phyloP scores from a whole-genome alignment of 2,329 filamentous ascomycete species.

The Thelonectria discophora region DNA sequence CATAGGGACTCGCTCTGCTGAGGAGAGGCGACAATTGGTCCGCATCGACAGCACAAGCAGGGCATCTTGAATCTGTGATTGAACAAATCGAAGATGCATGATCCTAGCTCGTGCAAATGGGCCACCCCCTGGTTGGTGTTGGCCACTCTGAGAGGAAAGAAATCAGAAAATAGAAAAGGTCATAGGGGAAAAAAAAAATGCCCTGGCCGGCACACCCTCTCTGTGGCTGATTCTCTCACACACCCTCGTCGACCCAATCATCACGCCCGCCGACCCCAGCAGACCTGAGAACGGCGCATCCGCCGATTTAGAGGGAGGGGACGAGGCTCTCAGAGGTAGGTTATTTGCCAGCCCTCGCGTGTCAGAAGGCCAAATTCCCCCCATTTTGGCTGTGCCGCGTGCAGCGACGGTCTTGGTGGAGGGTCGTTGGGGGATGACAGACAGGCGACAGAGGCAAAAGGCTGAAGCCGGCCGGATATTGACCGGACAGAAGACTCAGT shows the following conservation, averaged over 20 bases:
- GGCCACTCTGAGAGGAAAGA: slow-evolving; percentile 9
- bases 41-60: slow-evolving; percentile 31
- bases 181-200: slow-evolving; percentile 16
- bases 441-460: slow-evolving; percentile 4
- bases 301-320: slow-evolving; percentile 6
- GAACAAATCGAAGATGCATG: slow-evolving; percentile 40
- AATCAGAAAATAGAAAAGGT: slow-evolving; percentile 4
- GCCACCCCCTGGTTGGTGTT: slow-evolving; percentile 29
- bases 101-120: slow-evolving; percentile 38
- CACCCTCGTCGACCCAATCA: slow-evolving; percentile 9
- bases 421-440: slow-evolving; percentile 15
- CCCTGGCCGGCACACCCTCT: slow-evolving; percentile 21
- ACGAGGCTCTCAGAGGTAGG: slow-evolving; percentile 21
- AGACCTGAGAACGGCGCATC: slow-evolving; percentile 31
- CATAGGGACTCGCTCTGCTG: slow-evolving; percentile 24
- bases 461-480: slow-evolving; percentile 31
- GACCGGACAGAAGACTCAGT: slow-evolving; percentile 24
- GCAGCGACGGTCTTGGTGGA: slow-evolving; percentile 16
- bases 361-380: slow-evolving; percentile 19
- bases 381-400: slow-evolving; percentile 14
- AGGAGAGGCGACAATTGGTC: slow-evolving; percentile 32
- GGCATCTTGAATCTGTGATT: slow-evolving; percentile 40
- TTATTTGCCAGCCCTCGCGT: slow-evolving; percentile 22
- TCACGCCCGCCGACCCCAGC: slow-evolving; percentile 30
- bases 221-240: slow-evolving; percentile 23